These are phyloP conservation scores for Sordaria brevicollis DNA, from an alignment of 495 filamentous ascomycete genomes.

Conservation along the genomic window DNA sequence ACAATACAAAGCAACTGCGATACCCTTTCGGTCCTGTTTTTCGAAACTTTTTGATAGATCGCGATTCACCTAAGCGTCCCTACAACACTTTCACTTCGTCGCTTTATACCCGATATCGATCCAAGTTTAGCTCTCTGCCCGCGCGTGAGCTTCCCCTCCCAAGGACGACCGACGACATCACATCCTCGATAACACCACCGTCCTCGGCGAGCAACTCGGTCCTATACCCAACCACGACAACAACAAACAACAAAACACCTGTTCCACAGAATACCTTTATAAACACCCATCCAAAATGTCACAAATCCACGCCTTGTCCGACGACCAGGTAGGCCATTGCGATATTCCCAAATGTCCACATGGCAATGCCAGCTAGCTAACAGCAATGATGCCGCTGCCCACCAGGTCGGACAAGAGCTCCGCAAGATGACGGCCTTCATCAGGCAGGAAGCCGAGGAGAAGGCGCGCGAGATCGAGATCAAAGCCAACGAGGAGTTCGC, in stretches of 20 bases:
- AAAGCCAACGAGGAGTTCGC: constrained; percentile 98
- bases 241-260: neutral
- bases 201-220: neutral
- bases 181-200: neutral
- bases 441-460: constrained; percentile 93
- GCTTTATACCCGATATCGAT: neutral
- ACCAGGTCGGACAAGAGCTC: constrained; percentile 84
- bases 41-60: neutral
- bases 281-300: constrained; percentile 58
- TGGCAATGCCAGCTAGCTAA: constrained; percentile 1
- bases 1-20: neutral
- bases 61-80: neutral
- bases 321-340: constrained; percentile 69
- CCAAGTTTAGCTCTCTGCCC: neutral
- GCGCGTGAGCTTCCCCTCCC: neutral
- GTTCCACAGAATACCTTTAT: constrained; percentile 13
- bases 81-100: neutral
- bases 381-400: constrained; percentile 3
- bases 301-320: constrained; percentile 83
- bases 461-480: constrained; percentile 90
- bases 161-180: neutral
- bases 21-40: neutral
- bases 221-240: neutral
- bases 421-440: constrained; percentile 99
- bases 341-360: neutral